These are phyloP conservation scores for Kalmanozyma brasiliensis DNA, from an alignment of 1,284 basidiomycete species.

Conservation along the genomic window DNA sequence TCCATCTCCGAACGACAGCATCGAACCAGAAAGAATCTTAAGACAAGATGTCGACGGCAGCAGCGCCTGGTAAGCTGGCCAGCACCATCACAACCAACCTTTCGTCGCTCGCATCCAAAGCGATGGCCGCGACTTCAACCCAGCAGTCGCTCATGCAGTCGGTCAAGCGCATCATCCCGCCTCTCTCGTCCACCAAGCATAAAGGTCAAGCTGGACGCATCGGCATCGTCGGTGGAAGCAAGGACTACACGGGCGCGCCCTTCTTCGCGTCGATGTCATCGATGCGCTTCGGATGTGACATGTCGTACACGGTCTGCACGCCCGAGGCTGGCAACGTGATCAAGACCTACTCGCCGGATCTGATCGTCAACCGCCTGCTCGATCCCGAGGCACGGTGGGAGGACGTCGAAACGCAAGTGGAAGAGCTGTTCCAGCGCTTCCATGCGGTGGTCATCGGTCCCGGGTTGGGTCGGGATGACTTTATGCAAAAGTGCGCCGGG, in stretches of 20 bases:
- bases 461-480: constrained; percentile 78
- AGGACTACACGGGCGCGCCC: constrained; percentile 95
- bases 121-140: constrained; percentile 3
- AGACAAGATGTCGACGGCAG: constrained; percentile 22
- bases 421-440: constrained; percentile 79
- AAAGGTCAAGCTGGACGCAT: constrained; percentile 97
- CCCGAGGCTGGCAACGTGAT: constrained; percentile 86
- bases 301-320: constrained; percentile 96
- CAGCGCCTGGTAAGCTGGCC: constrained; percentile 20
- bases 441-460: constrained; percentile 94
- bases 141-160: constrained; percentile 28
- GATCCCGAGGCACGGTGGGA: constrained; percentile 52
- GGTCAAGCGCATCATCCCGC: constrained; percentile 82
- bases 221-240: constrained; percentile 89
- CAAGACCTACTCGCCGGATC: constrained; percentile 91
- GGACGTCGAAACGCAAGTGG: constrained; percentile 74
- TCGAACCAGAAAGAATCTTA: too few species aligned
- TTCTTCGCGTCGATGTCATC: constrained; percentile 73
- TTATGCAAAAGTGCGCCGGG: constrained; percentile 81
- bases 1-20: too few species aligned
- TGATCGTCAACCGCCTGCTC: constrained; percentile 94
- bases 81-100: constrained; percentile 13
- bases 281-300: constrained; percentile 77
- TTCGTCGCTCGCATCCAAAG: constrained; percentile 13
- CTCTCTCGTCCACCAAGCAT: constrained; percentile 83